These are phyloP conservation scores for Grifola frondosa DNA, from an alignment of 1,284 basidiomycete species.

Conservation along the genomic window DNA sequence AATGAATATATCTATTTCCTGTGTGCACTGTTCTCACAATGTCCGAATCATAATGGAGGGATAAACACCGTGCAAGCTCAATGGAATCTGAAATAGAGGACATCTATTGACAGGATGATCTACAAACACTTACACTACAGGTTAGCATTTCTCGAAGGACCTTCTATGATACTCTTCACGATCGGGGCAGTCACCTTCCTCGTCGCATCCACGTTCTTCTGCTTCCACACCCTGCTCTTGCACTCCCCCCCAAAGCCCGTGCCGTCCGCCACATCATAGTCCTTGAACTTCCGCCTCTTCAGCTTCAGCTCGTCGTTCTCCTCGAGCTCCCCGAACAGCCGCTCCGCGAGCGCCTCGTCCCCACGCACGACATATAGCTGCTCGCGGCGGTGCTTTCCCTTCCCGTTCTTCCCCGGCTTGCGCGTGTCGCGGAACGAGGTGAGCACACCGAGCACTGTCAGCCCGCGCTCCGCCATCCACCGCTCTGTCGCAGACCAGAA, in stretches of 20 bases:
- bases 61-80: too few relatives aligned
- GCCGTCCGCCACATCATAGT: constrained; percentile 27
- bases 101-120: too few relatives aligned
- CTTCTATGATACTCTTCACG: constrained; percentile 48
- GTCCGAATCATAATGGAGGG: too few relatives aligned
- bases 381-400: constrained; percentile 68
- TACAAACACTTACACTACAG: constrained; percentile 9
- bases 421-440: constrained; percentile 58
- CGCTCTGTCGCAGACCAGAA: constrained; percentile 49
- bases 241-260: constrained; percentile 30
- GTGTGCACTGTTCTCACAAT: too few relatives aligned
- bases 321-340: constrained; percentile 60
- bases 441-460: constrained; percentile 75
- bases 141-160: constrained; percentile 7
- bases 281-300: constrained; percentile 42
- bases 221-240: constrained; percentile 62
- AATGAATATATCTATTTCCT: too few relatives aligned
- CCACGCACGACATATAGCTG: constrained; percentile 59
- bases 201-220: constrained; percentile 72
- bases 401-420: constrained; percentile 44
- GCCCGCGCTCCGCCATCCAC: constrained; percentile 66
- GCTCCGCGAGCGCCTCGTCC: constrained; percentile 34
- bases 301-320: constrained; percentile 49
- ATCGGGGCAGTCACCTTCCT: constrained; percentile 83
- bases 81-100: too few relatives aligned